A percentile compares a stretch with the other conserved stretches of the same genome.
phyloP scores from a whole-genome alignment of 2,329 filamentous ascomycete species.

The Pochonia chlamydosporia region DNA sequence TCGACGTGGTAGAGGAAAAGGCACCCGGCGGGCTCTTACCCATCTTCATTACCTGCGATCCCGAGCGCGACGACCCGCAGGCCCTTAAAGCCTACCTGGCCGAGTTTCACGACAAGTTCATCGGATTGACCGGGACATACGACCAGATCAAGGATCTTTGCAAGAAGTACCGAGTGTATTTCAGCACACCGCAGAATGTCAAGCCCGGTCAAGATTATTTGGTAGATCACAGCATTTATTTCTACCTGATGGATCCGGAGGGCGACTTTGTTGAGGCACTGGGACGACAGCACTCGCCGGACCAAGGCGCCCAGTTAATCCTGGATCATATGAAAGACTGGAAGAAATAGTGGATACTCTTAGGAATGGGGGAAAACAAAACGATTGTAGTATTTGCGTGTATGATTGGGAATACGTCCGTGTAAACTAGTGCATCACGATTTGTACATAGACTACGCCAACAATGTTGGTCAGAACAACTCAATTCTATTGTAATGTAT shows the following conservation, averaged over 20 bases:
- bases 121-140: conserved; percentile 89
- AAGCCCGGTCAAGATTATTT: conserved; percentile 93
- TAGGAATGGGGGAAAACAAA: neutral
- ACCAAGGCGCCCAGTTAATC: conserved; percentile 79
- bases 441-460: conserved; percentile 5
- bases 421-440: conserved; percentile 11
- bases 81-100: conserved; percentile 79
- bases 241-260: conserved; percentile 98
- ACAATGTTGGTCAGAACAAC: conserved; percentile 8
- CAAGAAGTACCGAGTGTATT: conserved; percentile 96
- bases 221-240: conserved; percentile 99
- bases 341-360: conserved; percentile 11
- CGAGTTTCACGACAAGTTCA: conserved; percentile 83
- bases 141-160: conserved; percentile 91
- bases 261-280: conserved; percentile 97
- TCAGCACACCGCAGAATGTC: conserved; percentile 83
- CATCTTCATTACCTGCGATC: conserved; percentile 94
- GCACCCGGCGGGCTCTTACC: conserved; percentile 56
- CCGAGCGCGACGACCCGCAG: conserved; percentile 79
- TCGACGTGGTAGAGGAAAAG: conserved; percentile 61
- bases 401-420: neutral
- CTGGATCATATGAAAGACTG: conserved; percentile 73
- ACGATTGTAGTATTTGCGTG: neutral
- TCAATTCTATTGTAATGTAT: conserved; percentile 8
- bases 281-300: conserved; percentile 87